Evolutionary conservation across 2,329 filamentous ascomycete species (phyloP), one percentile per base, ranked within the genome.

Genomic region (Colletotrichum chrysophilum): DNA sequence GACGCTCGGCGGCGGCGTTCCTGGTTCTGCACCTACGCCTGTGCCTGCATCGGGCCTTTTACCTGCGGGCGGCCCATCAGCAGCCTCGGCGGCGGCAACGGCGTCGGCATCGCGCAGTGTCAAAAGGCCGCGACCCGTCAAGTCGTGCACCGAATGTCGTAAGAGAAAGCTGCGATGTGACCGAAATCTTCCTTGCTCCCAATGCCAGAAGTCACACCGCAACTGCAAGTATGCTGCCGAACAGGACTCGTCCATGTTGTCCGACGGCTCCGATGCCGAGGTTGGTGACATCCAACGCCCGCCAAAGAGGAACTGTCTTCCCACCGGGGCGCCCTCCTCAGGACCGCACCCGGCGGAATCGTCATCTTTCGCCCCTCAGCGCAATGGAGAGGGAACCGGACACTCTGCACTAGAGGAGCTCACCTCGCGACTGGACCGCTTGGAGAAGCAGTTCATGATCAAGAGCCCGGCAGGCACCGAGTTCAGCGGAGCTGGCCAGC

Each of bases 161-260:
- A 91, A 91, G 80, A 86, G 90, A 78, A 92, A 91, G 80, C 82
- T 91, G 7, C 86, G 87, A 74, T 92, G 90, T 81, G 89, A 92
- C 80, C 87, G 90, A 60, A 84, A 87, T n/a, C 84, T 86, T 58
- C 89, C 89, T 5, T 92, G 90, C 78, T 89, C 88, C 7, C 90
- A 91, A 80, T 92, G 90, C 79, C 88, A 89, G 66, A 91, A 90
- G 80, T 89, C 89, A n/a, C 87, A 86, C 77, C 88, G 89, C 43
- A 79, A 82, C 52, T 91, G 90, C 83, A 88, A 85, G 78, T 91
- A 91, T 78, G 84, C 88, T 28, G 85, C 88, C 24, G 87, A 89
- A 71, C 86, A 88, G 36, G 87, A 89, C 70, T 84, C 83, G 10
- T 84, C 84, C 38, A 87, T 86, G 78, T 80, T 87, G 14, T 90